Evolutionary conservation across 2,329 filamentous ascomycete genomes (phyloP), one percentile per base, ranked within the genome.

Genomic region (Pseudocercospora crystallina): DNA sequence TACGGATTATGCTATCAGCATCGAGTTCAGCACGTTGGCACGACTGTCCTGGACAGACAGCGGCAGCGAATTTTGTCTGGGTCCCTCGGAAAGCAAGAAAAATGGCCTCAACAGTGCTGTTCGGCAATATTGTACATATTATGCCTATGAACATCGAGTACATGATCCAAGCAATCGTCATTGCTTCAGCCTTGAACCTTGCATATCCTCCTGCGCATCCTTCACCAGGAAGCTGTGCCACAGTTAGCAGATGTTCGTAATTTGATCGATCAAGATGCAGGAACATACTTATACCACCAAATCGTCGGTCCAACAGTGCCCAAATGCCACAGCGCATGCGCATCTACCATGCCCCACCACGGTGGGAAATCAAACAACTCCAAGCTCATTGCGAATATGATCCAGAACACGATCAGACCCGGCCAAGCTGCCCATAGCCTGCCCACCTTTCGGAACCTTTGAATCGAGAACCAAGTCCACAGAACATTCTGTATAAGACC

Each of bases 291-390:
- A 71, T 99, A 99, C 89, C 89, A 96, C 76, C 95, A 80, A 43
- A 94, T 76, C 0, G 89, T 89, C 8, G 94, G 94, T 30, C 81
- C 80, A 43, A 99, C 92, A 0, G 94, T 99, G 49, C 91, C 90
- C 55, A 96, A 69, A 79, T 99, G 94, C 94, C 94, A 99, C 57
- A 99, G 71, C 65, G 89, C 91, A 73, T 99, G 94, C 3, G 94
- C 94, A 77, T 99, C 94, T 43, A 99, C 72, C 69, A 86, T 84
- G 7, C 89, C 88, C 69, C 81, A 78, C 73, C 88, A 80, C 2
- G 94, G 94, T 47, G 94, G 83, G 65, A 99, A 99, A 71, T 99
- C 94, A 57, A 97, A 82, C 61, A 99, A 70, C 75, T 99, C 94
- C 70, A 99, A 77, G 70, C 92, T 92, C 94, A 99, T 99, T 32